A percentile compares a stretch with the other conserved stretches of the same genome.
phyloP scores from a whole-genome alignment of 2,329 filamentous ascomycete species.

The Pezicula rhizophila region DNA sequence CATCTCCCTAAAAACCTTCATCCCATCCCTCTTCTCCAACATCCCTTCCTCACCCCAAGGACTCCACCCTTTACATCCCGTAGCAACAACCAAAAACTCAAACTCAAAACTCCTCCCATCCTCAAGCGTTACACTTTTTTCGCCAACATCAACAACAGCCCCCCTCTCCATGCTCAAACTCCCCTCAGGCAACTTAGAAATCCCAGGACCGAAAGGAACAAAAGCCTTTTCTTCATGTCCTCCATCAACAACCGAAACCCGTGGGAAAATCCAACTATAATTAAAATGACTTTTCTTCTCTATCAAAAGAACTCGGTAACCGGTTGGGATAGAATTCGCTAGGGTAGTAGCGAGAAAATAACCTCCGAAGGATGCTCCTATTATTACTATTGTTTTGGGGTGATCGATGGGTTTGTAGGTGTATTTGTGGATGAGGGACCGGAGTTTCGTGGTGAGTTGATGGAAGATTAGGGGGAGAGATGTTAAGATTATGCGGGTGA shows the following conservation, averaged over 20 bases:
- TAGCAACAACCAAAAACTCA: constrained; percentile 38
- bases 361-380: constrained; percentile 41
- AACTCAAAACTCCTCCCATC: constrained; percentile 32
- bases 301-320: constrained; percentile 39
- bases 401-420: constrained; percentile 8
- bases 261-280: constrained; percentile 41
- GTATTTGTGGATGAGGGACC: constrained; percentile 8
- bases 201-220: constrained; percentile 37
- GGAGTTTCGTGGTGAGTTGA: constrained; percentile 5
- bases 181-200: constrained; percentile 24
- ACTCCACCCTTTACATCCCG: constrained; percentile 29
- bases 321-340: constrained; percentile 33
- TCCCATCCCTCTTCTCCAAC: constrained; percentile 22
- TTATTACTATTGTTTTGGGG: constrained; percentile 31
- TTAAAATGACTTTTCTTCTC: constrained; percentile 48
- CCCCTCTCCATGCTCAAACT: constrained; percentile 27
- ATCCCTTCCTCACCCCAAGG: constrained; percentile 22
- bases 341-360: constrained; percentile 30
- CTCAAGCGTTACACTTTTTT: constrained; percentile 26
- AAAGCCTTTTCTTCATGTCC: constrained; percentile 41
- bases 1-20: constrained; percentile 24
- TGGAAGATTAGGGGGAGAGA: constrained; percentile 2
- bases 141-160: constrained; percentile 24
- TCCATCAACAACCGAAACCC: constrained; percentile 35
- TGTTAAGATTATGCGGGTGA: background rate